Conservation (phyloP, 345 rosid species). For the Anacardium occidentale region DNA sequence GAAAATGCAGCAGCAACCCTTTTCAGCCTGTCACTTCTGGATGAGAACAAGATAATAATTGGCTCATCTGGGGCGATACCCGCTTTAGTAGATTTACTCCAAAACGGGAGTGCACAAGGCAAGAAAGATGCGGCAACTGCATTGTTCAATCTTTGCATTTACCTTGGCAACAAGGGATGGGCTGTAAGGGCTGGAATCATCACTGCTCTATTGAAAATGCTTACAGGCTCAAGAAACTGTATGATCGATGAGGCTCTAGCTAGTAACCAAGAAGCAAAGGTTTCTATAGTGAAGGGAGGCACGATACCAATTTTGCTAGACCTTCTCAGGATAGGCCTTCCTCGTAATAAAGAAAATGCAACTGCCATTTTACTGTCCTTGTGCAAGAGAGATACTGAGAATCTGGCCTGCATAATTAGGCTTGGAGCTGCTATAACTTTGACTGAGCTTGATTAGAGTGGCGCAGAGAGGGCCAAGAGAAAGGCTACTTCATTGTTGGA, state of each 20-base stretch:
- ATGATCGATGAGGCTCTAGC: constrained; percentile 83
- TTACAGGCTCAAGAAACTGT: constrained; percentile 55
- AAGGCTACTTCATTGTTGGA: constrained; percentile 79
- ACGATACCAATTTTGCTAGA: constrained; percentile 64
- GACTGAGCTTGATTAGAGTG: constrained; percentile 70
- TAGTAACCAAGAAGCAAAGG: constrained; percentile 70
- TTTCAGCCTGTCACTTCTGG: constrained; percentile 83
- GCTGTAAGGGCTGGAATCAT: constrained; percentile 83
- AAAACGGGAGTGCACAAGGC: constrained; percentile 68
- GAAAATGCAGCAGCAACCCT: constrained; percentile 96
- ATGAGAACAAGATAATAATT: constrained; percentile 86
- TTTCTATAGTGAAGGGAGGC: constrained; percentile 58
- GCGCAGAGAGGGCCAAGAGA: constrained; percentile 88
- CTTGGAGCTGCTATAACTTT: constrained; percentile 82
- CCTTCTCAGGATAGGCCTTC: constrained; percentile 56
- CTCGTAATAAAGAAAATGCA: constrained; percentile 80
- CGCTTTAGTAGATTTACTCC: constrained; percentile 70
- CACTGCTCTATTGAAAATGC: constrained; percentile 59
- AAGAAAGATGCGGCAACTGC: constrained; percentile 97
- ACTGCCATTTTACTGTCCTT: constrained; percentile 75
- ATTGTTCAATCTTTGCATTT: constrained; percentile 80
- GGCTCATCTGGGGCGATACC: constrained; percentile 90
- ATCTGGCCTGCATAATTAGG: constrained; percentile 57
- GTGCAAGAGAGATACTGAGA: constrained; percentile 83
- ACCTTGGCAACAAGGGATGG: constrained; percentile 84